Conservation (phyloP, 2,329 filamentous ascomycete genomes). For the Botrytis aclada region DNA sequence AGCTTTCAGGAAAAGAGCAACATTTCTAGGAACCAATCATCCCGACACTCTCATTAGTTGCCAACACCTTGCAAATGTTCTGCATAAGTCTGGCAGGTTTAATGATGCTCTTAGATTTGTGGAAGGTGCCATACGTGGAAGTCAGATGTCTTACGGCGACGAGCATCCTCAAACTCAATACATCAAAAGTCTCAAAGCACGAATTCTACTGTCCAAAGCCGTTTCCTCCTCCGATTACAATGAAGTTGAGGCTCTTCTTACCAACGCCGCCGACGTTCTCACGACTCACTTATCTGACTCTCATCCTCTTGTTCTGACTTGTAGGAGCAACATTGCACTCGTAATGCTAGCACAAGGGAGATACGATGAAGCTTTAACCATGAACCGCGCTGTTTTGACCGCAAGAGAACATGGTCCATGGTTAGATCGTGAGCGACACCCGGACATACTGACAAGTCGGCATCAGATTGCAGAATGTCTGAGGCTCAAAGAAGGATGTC, state of each 20-base stretch:
- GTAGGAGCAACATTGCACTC: constrained; percentile 29
- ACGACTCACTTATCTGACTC: constrained; percentile 23
- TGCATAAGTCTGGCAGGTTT: constrained; percentile 27
- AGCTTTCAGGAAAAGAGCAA: constrained; percentile 26
- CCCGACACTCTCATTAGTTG: constrained; percentile 29
- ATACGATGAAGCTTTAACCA: constrained; percentile 29
- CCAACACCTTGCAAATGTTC: constrained; percentile 27
- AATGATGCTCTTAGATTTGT: constrained; percentile 28
- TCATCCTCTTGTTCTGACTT: constrained; percentile 29
- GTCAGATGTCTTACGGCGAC: constrained; percentile 25
- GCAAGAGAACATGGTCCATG: constrained; percentile 29
- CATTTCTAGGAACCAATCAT: constrained; percentile 26
- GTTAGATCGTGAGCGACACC: constrained; percentile 29
- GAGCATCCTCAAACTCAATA: constrained; percentile 31
- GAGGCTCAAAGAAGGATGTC: constrained; percentile 27
- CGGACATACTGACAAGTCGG: constrained; percentile 33
- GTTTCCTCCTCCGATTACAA: constrained; percentile 26
- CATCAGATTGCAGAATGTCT: constrained; percentile 30
- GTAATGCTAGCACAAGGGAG: constrained; percentile 29
- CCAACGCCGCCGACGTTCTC: constrained; percentile 25
- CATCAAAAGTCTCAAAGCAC: constrained; percentile 29
- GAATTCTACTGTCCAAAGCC: constrained; percentile 26
- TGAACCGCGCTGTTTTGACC: constrained; percentile 26
- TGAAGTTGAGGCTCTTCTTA: constrained; percentile 28
- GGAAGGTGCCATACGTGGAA: constrained; percentile 27